A percentile compares a stretch with the other conserved stretches of the same genome.
Evolutionary conservation across 2,329 filamentous ascomycete genomes (phyloP).

Genomic region (Arthrobotrys entomopaga): DNA sequence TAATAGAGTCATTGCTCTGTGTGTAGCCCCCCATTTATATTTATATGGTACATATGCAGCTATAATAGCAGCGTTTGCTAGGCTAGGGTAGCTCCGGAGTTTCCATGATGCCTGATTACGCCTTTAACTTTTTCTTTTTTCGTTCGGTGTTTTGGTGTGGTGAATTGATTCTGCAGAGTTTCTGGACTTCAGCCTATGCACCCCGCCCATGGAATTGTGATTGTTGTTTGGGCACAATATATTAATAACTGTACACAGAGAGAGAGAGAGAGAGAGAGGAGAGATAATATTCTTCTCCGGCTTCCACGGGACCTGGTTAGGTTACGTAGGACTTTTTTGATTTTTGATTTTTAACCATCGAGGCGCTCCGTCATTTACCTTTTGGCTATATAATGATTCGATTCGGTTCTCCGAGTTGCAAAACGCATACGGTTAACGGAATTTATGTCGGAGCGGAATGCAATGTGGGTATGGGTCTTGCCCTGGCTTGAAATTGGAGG

Average conservation of each 20-base stretch:
- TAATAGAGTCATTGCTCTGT: neutral
- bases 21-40: neutral
- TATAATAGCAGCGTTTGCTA: slow-evolving; percentile 13
- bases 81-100: slow-evolving; percentile 12
- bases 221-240: slow-evolving; percentile 25
- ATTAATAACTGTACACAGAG: too few species aligned
- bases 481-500: neutral
- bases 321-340: slow-evolving; percentile 2
- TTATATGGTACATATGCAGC: slow-evolving; percentile 10
- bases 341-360: too few species aligned
- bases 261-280: neutral
- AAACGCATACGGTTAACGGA: slow-evolving; percentile 16
- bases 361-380: slow-evolving; percentile 1
- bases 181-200: slow-evolving; percentile 51
- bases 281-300: slow-evolving; percentile 18
- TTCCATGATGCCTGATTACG: slow-evolving; percentile 1
- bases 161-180: slow-evolving; percentile 2
- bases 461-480: neutral
- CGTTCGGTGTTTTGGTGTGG: slow-evolving; percentile 15
- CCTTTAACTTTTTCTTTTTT: neutral
- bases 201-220: slow-evolving; percentile 42
- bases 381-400: neutral
- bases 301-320: neutral
- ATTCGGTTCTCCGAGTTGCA: neutral
- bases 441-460: slow-evolving; percentile 22